Evolutionary conservation across 345 rosid species (phyloP).

Genomic region (Bruguiera parviflora): DNA sequence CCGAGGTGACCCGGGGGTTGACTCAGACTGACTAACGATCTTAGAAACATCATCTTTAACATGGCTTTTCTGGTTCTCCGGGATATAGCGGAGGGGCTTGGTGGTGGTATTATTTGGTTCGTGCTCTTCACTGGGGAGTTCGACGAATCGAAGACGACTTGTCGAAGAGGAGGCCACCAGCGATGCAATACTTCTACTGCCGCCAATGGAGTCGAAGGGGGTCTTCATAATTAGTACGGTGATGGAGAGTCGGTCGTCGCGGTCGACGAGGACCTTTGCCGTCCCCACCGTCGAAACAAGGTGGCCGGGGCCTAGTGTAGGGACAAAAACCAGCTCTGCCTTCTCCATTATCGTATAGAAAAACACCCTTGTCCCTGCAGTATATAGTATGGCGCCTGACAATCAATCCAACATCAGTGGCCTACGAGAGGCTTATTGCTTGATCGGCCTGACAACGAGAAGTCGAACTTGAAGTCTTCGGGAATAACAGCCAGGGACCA

Average conservation of each 20-base stretch:
- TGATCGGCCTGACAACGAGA: too few species aligned
- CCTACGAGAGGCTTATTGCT: too few species aligned
- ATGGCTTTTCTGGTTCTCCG: conserved; percentile 18
- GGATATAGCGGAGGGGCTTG: background rate
- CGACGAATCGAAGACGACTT: conserved; percentile 31
- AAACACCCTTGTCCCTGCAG: too few species aligned
- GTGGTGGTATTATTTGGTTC: background rate
- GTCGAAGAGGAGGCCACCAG: conserved; percentile 23
- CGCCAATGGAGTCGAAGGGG: conserved; percentile 5
- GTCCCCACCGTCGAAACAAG: conserved; percentile 37
- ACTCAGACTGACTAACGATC: background rate
- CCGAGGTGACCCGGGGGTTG: background rate
- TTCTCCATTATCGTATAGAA: background rate
- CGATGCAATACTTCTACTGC: background rate
- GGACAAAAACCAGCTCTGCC: conserved; percentile 43
- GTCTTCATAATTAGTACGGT: conserved; percentile 39
- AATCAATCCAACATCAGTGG: too few species aligned
- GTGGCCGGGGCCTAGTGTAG: conserved; percentile 47
- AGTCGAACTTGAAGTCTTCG: too few species aligned
- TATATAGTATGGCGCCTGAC: too few species aligned
- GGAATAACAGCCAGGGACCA: too few species aligned
- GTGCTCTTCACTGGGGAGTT: conserved; percentile 21
- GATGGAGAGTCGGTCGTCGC: conserved; percentile 41
- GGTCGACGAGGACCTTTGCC: conserved; percentile 39
- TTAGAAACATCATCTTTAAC: conserved; percentile 12